Base-by-base conservation (phyloP, 1,284 basidiomycete genomes). In the Xerocomus tenax region DNA sequence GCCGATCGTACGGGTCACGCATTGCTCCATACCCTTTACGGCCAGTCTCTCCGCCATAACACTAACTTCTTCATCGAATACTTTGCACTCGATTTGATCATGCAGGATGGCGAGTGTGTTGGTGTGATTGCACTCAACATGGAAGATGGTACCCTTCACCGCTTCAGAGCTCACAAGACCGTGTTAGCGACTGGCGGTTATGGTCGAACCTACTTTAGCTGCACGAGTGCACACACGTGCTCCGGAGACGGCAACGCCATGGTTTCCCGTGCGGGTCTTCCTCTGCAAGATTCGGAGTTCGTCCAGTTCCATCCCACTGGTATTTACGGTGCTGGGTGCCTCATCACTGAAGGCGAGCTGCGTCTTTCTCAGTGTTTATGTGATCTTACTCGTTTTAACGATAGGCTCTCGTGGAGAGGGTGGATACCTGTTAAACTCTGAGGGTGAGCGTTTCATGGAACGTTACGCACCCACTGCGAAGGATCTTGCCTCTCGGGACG, bases 51-150 rank as follows among this genome's bases (percentile, higher is more conserved):
- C 56, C 87, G 93, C 57, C 96, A 99, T 79, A 88, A 98, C 78
- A 98, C 96, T 69, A 96, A 98, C 74, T 99, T 97, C 75, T 98
- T 99, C 77, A 98, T 99, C 71, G 96, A 99, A 72, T 99, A 94
- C 75, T 98, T 99, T 70, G 96, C 95, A 16, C 82, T 95, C 56
- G 95, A 98, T 71, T 76, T 98, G 54, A 93, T 98, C 70, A 98
- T 98, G 96, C 82, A 98, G 69, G 92, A 91, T 59, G 96, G 94
- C 64, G 91, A 97, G 72, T 98, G 96, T 75, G 95, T 99, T 55
- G 96, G 96, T 76, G 95, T 99, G 50, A 91, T 98, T 62, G 96
- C 96, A 9, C 78, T 98, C 60, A 98, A 98, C 78, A 93, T 97
- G 89, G 96, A 99, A 74, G 96, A 98, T 65, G 96, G 96, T 54